Conservation (phyloP, 352 stramenopile genomes). For the Nothophytophthora sp. region DNA sequence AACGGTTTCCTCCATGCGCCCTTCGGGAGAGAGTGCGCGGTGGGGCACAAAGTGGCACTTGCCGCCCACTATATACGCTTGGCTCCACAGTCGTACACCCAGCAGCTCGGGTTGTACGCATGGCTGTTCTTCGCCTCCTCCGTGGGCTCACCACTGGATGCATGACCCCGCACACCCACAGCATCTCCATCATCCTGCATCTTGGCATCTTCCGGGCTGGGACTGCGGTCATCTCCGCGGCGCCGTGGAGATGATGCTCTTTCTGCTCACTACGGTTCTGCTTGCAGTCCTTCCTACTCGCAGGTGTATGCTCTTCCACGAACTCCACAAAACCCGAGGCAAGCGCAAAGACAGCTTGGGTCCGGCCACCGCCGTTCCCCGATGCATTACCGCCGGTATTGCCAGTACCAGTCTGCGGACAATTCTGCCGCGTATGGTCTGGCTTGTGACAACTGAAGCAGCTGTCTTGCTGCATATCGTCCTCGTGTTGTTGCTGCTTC, state of each 20-base stretch:
- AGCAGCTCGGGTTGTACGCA: no score
- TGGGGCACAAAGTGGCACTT: slow-evolving; percentile 7
- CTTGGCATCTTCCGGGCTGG: no score
- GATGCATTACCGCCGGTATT: neutral
- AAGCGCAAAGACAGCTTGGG: neutral
- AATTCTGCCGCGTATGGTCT: neutral
- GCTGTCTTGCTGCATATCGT: neutral
- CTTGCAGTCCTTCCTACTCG: neutral
- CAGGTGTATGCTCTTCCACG: neutral
- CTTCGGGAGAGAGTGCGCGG: neutral
- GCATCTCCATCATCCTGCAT: no score
- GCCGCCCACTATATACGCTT: slow-evolving; percentile 4
- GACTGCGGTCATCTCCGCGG: no score
- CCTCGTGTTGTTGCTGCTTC: neutral
- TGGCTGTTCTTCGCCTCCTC: no score
- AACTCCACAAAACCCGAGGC: neutral
- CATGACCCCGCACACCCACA: no score
- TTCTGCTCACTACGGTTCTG: neutral
- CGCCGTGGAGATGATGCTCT: no score
- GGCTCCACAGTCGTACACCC: slow-evolving; percentile 5
- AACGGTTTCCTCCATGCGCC: neutral
- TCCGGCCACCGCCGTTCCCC: no score
- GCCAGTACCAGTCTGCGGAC: neutral
- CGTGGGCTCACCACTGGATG: no score
- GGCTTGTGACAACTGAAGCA: slow-evolving; percentile 1